These are phyloP conservation scores for Toxoplasma gondii DNA, from an alignment of 169 alveolate species.

Conservation along the genomic window DNA sequence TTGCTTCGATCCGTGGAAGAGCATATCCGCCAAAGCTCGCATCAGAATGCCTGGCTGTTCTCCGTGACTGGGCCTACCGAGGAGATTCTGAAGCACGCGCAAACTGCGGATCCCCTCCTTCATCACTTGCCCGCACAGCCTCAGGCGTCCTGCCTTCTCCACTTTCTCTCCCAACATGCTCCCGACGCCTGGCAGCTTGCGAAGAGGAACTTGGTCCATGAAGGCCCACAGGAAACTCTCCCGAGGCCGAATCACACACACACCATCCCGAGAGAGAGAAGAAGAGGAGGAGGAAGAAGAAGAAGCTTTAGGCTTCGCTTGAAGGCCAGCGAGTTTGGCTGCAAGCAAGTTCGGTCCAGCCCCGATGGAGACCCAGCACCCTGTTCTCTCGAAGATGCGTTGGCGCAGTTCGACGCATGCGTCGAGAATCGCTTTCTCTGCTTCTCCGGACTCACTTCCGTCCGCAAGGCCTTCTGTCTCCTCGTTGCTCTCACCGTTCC, in stretches of 20 bases:
- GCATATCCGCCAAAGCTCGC: no score
- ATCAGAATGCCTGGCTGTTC: no score
- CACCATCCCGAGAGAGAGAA: not conserved
- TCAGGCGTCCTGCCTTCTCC: not conserved
- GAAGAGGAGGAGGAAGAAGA: not conserved
- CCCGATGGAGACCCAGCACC: conserved; percentile 68
- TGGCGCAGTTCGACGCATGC: conserved; percentile 5
- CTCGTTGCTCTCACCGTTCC: not conserved
- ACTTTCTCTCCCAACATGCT: conserved; percentile 8
- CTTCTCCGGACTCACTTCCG: not conserved
- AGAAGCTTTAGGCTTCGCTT: conserved; percentile 58
- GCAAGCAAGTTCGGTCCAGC: conserved; percentile 56
- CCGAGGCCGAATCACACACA: conserved; percentile 47
- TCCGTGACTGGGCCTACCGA: conserved; percentile 28
- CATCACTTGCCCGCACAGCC: conserved; percentile 37
- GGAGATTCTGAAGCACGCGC: conserved; percentile 49
- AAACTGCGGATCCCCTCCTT: conserved; percentile 31
- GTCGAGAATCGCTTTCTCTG: not conserved
- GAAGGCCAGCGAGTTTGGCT: conserved; percentile 63
- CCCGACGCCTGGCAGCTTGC: conserved; percentile 58
- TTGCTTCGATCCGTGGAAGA: no score
- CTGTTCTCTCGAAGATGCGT: conserved; percentile 29
- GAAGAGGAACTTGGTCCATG: conserved; percentile 48
- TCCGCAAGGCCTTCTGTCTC: not conserved
- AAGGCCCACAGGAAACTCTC: conserved; percentile 29